phyloP scores from a whole-genome alignment of 345 rosid genomes.

The Linum lewisii region DNA sequence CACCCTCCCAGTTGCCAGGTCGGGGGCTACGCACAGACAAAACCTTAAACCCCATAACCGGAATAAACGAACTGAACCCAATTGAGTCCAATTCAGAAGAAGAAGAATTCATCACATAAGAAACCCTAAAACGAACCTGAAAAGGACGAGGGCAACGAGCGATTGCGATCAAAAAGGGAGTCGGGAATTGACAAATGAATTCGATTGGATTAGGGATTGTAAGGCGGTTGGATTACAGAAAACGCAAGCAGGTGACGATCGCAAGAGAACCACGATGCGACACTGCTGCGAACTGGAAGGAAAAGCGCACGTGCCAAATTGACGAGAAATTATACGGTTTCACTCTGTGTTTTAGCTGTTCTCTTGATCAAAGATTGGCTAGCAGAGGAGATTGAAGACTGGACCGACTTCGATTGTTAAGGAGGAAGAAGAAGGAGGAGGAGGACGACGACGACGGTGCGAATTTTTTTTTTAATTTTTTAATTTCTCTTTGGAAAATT shows the following conservation, averaged over 20 bases:
- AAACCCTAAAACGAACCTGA: constrained; percentile 1
- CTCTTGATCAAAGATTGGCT: background rate
- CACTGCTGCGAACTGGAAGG: background rate
- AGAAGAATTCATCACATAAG: background rate
- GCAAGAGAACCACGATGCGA: background rate
- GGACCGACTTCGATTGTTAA: too few species aligned
- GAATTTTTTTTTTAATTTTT: too few species aligned
- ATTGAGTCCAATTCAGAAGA: background rate
- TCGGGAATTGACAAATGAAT: background rate
- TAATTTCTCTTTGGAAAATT: too few species aligned
- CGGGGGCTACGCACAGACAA: background rate
- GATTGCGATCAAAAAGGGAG: background rate
- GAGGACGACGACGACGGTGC: too few species aligned
- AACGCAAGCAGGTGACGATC: background rate
- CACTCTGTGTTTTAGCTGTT: background rate
- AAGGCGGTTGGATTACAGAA: background rate
- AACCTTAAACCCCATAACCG: background rate
- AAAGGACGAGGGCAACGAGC: background rate
- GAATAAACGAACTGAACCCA: background rate
- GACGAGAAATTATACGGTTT: background rate
- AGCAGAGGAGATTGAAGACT: too few species aligned
- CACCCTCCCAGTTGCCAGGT: background rate
- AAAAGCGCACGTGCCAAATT: background rate
- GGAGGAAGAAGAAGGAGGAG: too few species aligned
- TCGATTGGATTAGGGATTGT: background rate